A percentile compares a stretch with the other conserved stretches of the same genome.
Evolutionary conservation across 495 filamentous ascomycete species (phyloP).

Genomic region (Pyronema omphalodes): DNA sequence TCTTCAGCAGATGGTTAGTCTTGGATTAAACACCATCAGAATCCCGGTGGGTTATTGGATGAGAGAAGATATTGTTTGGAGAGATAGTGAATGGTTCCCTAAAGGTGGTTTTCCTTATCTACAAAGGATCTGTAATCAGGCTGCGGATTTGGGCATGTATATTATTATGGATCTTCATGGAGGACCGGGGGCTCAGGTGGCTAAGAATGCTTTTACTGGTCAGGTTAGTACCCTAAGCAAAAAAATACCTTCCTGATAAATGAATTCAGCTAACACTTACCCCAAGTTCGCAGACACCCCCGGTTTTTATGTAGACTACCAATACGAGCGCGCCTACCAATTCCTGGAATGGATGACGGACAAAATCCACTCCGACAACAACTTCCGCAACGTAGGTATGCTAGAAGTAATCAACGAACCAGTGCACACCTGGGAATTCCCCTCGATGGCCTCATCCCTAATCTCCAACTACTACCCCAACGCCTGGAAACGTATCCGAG

Average conservation of each 20-base stretch:
- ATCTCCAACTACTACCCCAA: slow-evolving; percentile 30
- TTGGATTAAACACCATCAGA: slow-evolving; percentile 43
- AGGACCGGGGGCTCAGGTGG: slow-evolving; percentile 39
- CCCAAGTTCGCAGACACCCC: slow-evolving; percentile 28
- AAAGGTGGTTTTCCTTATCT: slow-evolving; percentile 37
- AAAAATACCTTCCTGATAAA: neutral
- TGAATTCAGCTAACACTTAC: neutral
- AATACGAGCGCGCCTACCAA: slow-evolving; percentile 39
- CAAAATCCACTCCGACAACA: slow-evolving; percentile 32
- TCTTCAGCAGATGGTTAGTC: slow-evolving; percentile 34
- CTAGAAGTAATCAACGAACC: slow-evolving; percentile 46
- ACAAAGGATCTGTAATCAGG: slow-evolving; percentile 37
- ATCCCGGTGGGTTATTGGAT: slow-evolving; percentile 50
- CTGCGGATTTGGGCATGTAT: slow-evolving; percentile 36
- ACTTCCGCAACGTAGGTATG: slow-evolving; percentile 39
- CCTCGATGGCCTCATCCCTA: slow-evolving; percentile 26
- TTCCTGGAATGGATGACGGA: slow-evolving; percentile 43
- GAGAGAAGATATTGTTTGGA: slow-evolving; percentile 34
- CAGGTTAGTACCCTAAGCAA: neutral
- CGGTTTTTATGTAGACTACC: slow-evolving; percentile 37
- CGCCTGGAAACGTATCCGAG: slow-evolving; percentile 34
- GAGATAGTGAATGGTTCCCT: slow-evolving; percentile 37
- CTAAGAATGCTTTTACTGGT: slow-evolving; percentile 36
- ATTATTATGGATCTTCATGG: slow-evolving; percentile 48
- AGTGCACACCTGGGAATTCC: neutral